Evolutionary conservation across 2,329 filamentous ascomycete genomes (phyloP), one percentile per base, ranked within the genome.

Genomic region (Setomelanomma holmii): DNA sequence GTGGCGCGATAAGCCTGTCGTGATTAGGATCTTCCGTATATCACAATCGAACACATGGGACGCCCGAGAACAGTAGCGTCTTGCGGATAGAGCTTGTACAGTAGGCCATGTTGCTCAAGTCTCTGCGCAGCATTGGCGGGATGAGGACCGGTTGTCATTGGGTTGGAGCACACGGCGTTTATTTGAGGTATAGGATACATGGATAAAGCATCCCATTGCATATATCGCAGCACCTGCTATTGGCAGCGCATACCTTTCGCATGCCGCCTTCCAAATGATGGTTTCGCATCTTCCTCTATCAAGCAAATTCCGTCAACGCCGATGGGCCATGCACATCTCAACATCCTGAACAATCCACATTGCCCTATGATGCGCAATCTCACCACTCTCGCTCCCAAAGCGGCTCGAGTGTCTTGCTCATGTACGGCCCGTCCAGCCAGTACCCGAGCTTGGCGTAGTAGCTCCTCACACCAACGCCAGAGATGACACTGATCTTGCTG

Each of bases 381-480:
- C 52, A 61, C 64, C 61, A 71, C 51, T 69, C 67, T 34, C 71
- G 66, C 53, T 71, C 63, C 69, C 70, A 71, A 42, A 59, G 60
- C 12, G 67, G 68, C 62, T 71, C 68, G 35, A 74, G 54, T 30
- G 60, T 70, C 63, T 72, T 74, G 45, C 69, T 73, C 72, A 75
- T 75, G 45, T 96, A 96, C 10, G 90, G 91, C 8, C 95, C 95
- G 73, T 99, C 95, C 23, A 99, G 82, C 82, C 86, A 91, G 78
- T 97, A 99, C 1, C 95, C 95, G 24, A 99, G 82, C 74, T 93
- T 93, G 59, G 85, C 88, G 73, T 99, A 99, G 74, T 99, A 99
- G 69, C 91, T 96, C 69, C 95, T 83, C 16, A 98, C 96, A 11
- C 95, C 95, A 6, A 99, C 93, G 23, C 95, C 95, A n/a, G 92